A percentile compares a stretch with the other conserved stretches of the same genome.
Conservation (phyloP, 139 green algal genomes). For the Micromonas commoda region DNA sequence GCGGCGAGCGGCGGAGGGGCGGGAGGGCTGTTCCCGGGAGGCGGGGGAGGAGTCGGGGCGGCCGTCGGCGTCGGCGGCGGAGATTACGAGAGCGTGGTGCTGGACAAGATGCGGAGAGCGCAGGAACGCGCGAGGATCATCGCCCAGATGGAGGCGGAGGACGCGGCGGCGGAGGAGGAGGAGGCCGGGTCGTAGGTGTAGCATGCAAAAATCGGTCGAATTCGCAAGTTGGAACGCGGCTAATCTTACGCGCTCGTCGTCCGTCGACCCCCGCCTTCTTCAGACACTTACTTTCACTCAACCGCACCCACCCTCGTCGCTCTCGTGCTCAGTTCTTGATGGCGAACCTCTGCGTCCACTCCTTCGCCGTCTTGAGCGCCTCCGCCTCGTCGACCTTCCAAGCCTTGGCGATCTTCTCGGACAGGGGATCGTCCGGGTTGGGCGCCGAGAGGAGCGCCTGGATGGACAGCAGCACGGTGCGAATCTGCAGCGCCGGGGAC, state of each 20-base stretch:
- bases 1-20: not conserved
- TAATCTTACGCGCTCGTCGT: too few species aligned
- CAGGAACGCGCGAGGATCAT: not conserved
- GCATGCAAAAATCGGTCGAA: too few species aligned
- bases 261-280: too few species aligned
- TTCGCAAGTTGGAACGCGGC: too few species aligned
- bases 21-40: not conserved
- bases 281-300: too few species aligned
- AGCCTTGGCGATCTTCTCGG: constrained; percentile 91
- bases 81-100: constrained; percentile 13
- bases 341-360: constrained; percentile 50
- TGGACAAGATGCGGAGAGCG: constrained; percentile 1
- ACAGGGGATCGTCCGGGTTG: constrained; percentile 97
- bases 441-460: constrained; percentile 92
- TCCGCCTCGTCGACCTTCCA: constrained; percentile 91
- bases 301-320: not conserved
- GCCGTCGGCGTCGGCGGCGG: not conserved
- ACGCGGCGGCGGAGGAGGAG: not conserved
- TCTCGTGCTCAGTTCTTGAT: not conserved
- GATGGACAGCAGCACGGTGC: constrained; percentile 93
- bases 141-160: not conserved
- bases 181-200: too few species aligned
- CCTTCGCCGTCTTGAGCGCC: constrained; percentile 62
- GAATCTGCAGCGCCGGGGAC: constrained; percentile 95
- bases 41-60: not conserved